These are phyloP conservation scores for Curvularia eragrostidis DNA, from an alignment of 2,329 filamentous ascomycete genomes.

Conservation along the genomic window DNA sequence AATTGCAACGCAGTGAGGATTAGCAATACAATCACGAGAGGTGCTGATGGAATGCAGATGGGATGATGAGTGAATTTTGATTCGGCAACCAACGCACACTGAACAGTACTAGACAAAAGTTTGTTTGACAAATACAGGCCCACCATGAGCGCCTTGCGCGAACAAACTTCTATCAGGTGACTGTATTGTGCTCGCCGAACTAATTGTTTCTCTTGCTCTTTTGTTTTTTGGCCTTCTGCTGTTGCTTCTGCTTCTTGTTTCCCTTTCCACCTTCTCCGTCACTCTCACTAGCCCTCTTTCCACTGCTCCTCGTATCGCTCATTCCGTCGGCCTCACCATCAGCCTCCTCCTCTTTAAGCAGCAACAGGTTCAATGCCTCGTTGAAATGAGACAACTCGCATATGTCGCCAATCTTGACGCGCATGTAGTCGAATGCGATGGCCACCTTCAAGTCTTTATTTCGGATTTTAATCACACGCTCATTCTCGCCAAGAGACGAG, in stretches of 20 bases:
- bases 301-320: conserved; percentile 36
- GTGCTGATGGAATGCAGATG: neutral
- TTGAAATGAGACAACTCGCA: conserved; percentile 68
- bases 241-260: conserved; percentile 36
- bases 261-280: conserved; percentile 26
- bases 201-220: conserved; percentile 38
- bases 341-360: conserved; percentile 49
- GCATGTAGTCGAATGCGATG: conserved; percentile 82
- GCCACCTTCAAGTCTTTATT: conserved; percentile 67
- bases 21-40: neutral
- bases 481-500: conserved; percentile 22
- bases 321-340: conserved; percentile 17
- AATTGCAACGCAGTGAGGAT: too few relatives aligned
- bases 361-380: conserved; percentile 64
- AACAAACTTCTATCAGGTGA: too few relatives aligned
- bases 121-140: too few relatives aligned
- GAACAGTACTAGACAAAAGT: too few relatives aligned
- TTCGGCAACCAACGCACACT: neutral
- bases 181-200: neutral
- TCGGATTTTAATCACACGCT: conserved; percentile 48
- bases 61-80: neutral
- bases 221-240: conserved; percentile 29
- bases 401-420: conserved; percentile 73
- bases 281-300: conserved; percentile 42
- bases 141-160: too few relatives aligned